Base-by-base conservation (phyloP, 768 basidiomycete genomes). In the Kwoniella europaea region DNA sequence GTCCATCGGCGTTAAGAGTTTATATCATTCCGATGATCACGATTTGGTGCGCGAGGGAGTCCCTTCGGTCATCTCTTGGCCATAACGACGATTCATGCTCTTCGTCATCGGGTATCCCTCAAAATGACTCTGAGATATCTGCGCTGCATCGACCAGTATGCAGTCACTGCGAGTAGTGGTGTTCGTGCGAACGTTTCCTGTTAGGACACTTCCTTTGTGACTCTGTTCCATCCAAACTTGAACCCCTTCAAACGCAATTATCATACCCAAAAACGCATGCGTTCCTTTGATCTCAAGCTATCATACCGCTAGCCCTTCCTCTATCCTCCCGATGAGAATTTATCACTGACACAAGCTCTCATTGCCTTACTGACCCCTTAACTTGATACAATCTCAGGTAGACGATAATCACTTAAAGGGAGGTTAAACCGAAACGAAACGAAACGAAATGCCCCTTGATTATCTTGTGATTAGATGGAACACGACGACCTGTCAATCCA, bases 181-280 rank as follows among this genome's bases (percentile, higher is more conserved):
- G 10, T 16, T 46, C 44, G 10, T 24, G 27, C 56, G 22, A 58
- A 35, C 56, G 56, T 58, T 58, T 55, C n/a, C 10, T 24, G n/a
- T 20, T 55, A n/a, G n/a, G 50, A 52, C 27, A 27, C 27, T 27
- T 27, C 44, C 46, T 50, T 50, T 50, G 46, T 50, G 0, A 1
- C 46, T 15, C 46, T 1, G 6, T 35, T 35, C 18, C 46, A 24
- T 15, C 29, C 15, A 35, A 10, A 2, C 1, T 43, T 1, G 22
- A n/a, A 61, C n/a, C 35, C 59, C 42, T 61, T 61, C 59, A 61
- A 61, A 58, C 57, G 27, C 24, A 27, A 27, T 35, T 6, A 58
- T 58, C 57, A 27, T 42, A 42, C 59, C 35, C 59, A 12, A 42
- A 42, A 61, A 20, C 12, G 35, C 20, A 9, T 46, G 59, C 59